Evolutionary conservation across 140 eudicot genomes (phyloP).

Genomic region (Flaveria floridana): DNA sequence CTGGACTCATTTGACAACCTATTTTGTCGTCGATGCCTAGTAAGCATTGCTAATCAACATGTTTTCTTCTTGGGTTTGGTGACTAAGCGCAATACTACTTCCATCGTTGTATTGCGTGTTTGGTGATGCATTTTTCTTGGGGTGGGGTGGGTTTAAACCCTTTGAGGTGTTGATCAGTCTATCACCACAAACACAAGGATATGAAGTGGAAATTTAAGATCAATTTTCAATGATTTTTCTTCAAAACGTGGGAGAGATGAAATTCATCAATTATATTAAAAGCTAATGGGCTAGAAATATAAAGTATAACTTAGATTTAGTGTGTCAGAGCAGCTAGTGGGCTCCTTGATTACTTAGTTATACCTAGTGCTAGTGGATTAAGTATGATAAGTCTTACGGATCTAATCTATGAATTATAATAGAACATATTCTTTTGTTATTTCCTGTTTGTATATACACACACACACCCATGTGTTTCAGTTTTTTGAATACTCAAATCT

Average conservation of each 20-base stretch:
- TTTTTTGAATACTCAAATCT: neutral
- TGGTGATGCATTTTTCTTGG: neutral
- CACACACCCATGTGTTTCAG: neutral
- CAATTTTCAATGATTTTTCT: too few species aligned
- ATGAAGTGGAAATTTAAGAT: too few species aligned
- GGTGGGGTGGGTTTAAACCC: neutral
- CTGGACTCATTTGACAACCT: constrained; percentile 94
- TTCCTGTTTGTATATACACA: constrained; percentile 4
- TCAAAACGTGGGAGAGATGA: too few species aligned
- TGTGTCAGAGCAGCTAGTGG: constrained; percentile 9
- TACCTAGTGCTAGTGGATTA: neutral
- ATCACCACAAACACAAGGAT: too few species aligned
- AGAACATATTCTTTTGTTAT: neutral
- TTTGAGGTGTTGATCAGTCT: too few species aligned
- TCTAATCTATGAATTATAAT: neutral
- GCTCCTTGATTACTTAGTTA: neutral
- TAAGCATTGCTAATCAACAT: constrained; percentile 38
- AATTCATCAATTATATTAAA: neutral
- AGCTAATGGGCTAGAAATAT: neutral
- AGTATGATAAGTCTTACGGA: constrained; percentile 13
- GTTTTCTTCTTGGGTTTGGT: constrained; percentile 16
- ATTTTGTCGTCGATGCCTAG: constrained; percentile 97
- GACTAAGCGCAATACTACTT: neutral
- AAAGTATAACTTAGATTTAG: neutral
- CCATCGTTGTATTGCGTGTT: constrained; percentile 8